Percentiles rank a stretch among this genome's conserved stretches.
These are phyloP conservation scores for Cyberlindnera xylosilytica DNA, from an alignment of 805 yeast species.

Conservation along the genomic window DNA sequence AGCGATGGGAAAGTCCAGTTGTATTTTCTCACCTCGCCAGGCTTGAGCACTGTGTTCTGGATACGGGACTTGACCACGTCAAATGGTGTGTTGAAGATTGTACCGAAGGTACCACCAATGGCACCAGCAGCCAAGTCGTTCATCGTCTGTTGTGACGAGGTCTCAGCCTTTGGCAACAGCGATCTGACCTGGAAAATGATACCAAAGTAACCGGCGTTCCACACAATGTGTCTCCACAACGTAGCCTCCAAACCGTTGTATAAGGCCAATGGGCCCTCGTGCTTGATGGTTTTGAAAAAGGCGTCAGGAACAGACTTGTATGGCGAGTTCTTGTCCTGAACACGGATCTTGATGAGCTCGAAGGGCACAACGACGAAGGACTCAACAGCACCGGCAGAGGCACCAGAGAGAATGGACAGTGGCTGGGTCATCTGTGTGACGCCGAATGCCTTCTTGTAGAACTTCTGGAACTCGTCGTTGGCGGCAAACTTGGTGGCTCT, in stretches of 20 bases:
- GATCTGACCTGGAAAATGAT: conserved; percentile 82
- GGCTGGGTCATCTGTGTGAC: conserved; percentile 70
- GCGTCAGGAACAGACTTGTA: conserved; percentile 86
- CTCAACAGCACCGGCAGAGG: conserved; percentile 97
- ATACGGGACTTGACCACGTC: conserved; percentile 97
- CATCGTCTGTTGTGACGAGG: conserved; percentile 68
- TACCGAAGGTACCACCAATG: conserved; percentile 96
- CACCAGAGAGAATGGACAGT: conserved; percentile 89
- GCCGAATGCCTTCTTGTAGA: conserved; percentile 72
- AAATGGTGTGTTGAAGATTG: conserved; percentile 92
- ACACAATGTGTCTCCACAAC: conserved; percentile 90
- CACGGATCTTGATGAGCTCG: conserved; percentile 90
- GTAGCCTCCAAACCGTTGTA: conserved; percentile 97
- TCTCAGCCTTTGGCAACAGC: conserved; percentile 74
- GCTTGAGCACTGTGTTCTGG: conserved; percentile 63
- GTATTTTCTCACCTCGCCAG: conserved; percentile 82
- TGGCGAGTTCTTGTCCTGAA: conserved; percentile 83
- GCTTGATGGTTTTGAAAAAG: conserved; percentile 61
- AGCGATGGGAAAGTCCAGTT: conserved; percentile 90
- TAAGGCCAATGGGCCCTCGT: conserved; percentile 78
- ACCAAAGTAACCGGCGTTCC: conserved; percentile 99
- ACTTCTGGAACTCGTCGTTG: conserved; percentile 92
- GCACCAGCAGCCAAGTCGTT: conserved; percentile 91
- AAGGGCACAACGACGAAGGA: conserved; percentile 97
- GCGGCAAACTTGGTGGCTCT: conserved; percentile 99